A percentile compares a stretch with the other conserved stretches of the same genome.
phyloP scores from a whole-genome alignment of 306 rosid genomes.

The Vigna hirtella region DNA sequence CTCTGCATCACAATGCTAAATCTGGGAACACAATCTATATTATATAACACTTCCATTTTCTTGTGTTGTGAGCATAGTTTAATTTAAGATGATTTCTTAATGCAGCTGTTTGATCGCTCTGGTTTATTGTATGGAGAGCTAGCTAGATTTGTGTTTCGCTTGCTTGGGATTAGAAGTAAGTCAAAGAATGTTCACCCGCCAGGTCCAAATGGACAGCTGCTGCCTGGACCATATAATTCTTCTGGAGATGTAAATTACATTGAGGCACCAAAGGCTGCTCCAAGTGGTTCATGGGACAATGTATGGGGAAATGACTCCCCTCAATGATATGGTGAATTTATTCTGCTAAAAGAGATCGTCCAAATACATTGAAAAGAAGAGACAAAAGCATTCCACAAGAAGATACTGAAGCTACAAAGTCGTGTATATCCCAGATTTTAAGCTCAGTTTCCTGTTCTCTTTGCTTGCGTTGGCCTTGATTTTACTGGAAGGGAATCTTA shows the following conservation, averaged over 20 bases:
- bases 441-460: conserved; percentile 33
- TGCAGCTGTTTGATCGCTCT: conserved; percentile 91
- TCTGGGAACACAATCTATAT: neutral
- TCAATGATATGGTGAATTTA: conserved; percentile 50
- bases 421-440: conserved; percentile 36
- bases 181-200: conserved; percentile 51
- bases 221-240: conserved; percentile 54
- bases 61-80: conserved; percentile 4
- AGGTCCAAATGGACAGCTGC: conserved; percentile 72
- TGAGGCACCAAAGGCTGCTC: conserved; percentile 75
- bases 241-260: conserved; percentile 59
- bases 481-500: conserved; percentile 39
- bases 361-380: conserved; percentile 43
- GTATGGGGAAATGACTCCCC: conserved; percentile 71
- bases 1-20: neutral
- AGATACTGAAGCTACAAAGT: conserved; percentile 16
- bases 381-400: conserved; percentile 30
- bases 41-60: conserved; percentile 13
- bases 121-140: conserved; percentile 91
- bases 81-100: conserved; percentile 19
- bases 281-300: conserved; percentile 87
- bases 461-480: conserved; percentile 31
- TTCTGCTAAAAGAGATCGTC: conserved; percentile 20
- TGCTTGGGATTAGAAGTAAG: conserved; percentile 77
- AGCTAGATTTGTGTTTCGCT: conserved; percentile 85